Evolutionary conservation across 2,329 filamentous ascomycete species (phyloP), one percentile per base, ranked within the genome.

Genomic region (Colletotrichum acutatum): DNA sequence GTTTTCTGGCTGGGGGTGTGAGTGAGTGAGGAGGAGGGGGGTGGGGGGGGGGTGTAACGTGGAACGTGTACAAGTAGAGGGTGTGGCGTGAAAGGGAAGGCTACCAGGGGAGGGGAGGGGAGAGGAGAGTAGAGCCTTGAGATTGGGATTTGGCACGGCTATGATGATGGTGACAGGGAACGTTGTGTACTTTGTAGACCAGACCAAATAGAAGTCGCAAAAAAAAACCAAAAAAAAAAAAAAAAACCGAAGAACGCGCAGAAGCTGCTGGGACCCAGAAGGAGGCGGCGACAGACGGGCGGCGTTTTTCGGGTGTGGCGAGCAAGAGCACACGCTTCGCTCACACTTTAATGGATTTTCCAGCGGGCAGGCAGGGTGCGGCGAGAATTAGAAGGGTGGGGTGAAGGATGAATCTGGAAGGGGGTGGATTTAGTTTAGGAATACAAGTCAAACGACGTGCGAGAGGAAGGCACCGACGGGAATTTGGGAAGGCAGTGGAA

Each of bases 141-240:
- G 34, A 58, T 6, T 22, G 34, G 19, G 9, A 58, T 24, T 46
- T 32, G 14, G 34, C 46, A 12, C 11, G 24, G 42, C 42, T n/a
- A 49, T 58, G 59, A 59, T 63, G 65, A 72, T 57, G 53, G 65
- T 46, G 58, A 72, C 69, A 59, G 66, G 65, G 53, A 62, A 24
- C 8, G 42, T 49, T n/a, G n/a, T n/a, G n/a, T 32, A 32, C 32
- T 32, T 11, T 11, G 32, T 32, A 66, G 32, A 64, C 30, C 32
- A 58, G 56, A 32, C 59, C 59, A 24, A 56, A 42, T 19, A 14
- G 37, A 42, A 42, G 14, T 42, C 37, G 5, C 14, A 5, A 42
- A 42, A 42, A 6, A 16, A 42, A 3, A 7, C 14, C 14, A 42
- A 42, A 42, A 6, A 16, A 42, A 3, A 9, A 12, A 34, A 11